These are phyloP conservation scores for Atkinsonella hypoxylon DNA, from an alignment of 2,329 filamentous ascomycete genomes.

Conservation along the genomic window DNA sequence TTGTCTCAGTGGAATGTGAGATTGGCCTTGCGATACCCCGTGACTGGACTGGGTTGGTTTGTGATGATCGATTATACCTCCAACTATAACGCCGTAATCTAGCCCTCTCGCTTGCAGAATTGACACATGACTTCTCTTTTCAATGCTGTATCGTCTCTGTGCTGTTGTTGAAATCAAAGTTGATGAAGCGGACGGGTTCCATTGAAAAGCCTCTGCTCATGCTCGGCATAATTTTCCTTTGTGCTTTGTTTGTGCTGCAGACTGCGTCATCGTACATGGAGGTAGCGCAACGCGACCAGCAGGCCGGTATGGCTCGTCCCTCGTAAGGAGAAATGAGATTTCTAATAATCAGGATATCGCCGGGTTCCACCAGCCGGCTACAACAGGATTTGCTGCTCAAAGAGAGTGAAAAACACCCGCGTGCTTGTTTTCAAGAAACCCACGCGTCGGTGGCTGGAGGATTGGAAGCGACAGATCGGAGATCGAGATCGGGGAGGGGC, in stretches of 20 bases:
- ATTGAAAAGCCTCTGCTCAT: background rate
- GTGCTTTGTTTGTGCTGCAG: background rate
- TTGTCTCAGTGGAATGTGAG: background rate
- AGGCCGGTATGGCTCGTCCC: background rate
- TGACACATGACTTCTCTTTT: no score
- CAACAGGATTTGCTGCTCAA: background rate
- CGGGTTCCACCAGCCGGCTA: background rate
- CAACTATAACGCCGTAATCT: no score
- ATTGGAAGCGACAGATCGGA: background rate
- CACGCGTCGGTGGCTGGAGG: background rate
- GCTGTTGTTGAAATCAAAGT: background rate
- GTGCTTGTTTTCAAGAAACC: background rate
- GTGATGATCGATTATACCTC: no score
- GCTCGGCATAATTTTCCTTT: background rate
- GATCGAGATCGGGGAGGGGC: constrained; percentile 1
- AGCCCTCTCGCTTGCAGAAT: no score
- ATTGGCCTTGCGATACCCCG: background rate
- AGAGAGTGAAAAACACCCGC: no score
- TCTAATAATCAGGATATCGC: background rate
- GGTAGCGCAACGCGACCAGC: background rate
- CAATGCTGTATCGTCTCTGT: background rate
- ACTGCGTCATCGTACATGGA: background rate
- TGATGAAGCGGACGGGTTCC: background rate
- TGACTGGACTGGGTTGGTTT: background rate
- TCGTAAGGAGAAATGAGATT: background rate